Evolutionary conservation across 441 rosid species (phyloP).

Genomic region (Gossypium trilobum): DNA sequence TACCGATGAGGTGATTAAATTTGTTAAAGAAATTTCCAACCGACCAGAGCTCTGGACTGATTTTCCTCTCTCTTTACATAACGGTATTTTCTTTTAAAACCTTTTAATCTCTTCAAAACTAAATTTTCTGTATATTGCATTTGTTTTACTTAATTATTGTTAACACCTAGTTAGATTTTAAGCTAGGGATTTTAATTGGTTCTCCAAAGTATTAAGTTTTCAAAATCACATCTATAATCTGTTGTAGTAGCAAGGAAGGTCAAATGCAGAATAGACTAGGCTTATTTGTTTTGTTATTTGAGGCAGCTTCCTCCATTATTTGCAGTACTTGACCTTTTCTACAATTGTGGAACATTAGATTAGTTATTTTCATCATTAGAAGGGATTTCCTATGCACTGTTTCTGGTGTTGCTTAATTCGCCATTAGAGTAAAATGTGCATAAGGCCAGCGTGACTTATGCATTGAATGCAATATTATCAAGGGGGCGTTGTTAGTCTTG

Average conservation of each 20-base stretch:
- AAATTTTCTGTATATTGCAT: neutral
- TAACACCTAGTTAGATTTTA: neutral
- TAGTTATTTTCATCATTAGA: neutral
- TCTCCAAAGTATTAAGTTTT: neutral
- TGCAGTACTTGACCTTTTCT: neutral
- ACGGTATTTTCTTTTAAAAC: constrained; percentile 27
- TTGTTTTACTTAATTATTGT: neutral
- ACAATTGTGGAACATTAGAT: neutral
- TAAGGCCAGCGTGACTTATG: neutral
- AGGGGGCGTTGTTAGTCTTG: neutral
- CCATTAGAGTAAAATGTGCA: neutral
- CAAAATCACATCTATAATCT: neutral
- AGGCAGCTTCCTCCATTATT: neutral
- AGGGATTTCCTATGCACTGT: neutral
- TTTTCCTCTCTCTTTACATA: constrained; percentile 38
- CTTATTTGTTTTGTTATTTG: neutral
- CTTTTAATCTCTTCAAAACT: neutral
- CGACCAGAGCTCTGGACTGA: constrained; percentile 58
- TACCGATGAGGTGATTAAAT: constrained; percentile 39
- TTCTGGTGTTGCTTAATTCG: neutral
- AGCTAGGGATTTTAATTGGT: neutral
- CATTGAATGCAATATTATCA: neutral
- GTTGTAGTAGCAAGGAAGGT: neutral
- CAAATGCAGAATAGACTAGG: neutral
- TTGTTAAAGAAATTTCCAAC: constrained; percentile 37